phyloP scores from a whole-genome alignment of 2,329 filamentous ascomycete species.

The Ceratocystis destructans region DNA sequence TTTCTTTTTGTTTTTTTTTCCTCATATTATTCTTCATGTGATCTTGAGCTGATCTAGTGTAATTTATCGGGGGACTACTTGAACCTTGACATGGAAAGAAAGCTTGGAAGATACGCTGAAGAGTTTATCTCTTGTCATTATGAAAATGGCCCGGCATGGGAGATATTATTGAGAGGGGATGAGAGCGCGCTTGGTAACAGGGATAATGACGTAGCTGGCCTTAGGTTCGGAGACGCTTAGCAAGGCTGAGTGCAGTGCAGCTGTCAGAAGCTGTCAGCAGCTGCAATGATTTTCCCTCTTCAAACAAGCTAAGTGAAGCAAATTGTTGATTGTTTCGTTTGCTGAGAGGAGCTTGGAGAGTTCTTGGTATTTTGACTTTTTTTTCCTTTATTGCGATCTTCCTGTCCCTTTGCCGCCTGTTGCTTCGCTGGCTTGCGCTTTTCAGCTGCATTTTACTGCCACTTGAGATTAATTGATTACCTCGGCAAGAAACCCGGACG shows the following conservation, averaged over 20 bases:
- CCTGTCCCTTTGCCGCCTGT: not conserved
- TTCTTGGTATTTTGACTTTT: not conserved
- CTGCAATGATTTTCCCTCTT: not conserved
- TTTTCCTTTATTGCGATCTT: not conserved
- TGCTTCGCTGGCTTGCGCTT: not conserved
- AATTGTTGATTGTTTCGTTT: not conserved
- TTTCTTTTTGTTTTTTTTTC: not conserved
- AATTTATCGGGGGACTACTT: not conserved
- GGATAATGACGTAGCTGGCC: constrained; percentile 9
- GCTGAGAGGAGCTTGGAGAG: not conserved
- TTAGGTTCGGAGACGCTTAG: not conserved
- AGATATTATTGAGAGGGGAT: not conserved
- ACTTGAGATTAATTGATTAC: not conserved
- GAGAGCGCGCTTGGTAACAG: not conserved
- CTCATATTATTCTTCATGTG: not conserved
- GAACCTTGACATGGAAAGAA: not conserved
- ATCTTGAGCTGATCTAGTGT: not conserved
- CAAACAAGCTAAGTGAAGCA: not conserved
- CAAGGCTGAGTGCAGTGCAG: not conserved
- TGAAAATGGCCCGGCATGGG: not conserved
- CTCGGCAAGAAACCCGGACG: not conserved
- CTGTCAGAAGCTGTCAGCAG: not conserved
- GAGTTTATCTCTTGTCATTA: not conserved
- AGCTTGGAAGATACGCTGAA: not conserved
- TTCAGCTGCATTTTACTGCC: not conserved